Conservation (phyloP, 208 protist species). For the Crithidia sp. region DNA sequence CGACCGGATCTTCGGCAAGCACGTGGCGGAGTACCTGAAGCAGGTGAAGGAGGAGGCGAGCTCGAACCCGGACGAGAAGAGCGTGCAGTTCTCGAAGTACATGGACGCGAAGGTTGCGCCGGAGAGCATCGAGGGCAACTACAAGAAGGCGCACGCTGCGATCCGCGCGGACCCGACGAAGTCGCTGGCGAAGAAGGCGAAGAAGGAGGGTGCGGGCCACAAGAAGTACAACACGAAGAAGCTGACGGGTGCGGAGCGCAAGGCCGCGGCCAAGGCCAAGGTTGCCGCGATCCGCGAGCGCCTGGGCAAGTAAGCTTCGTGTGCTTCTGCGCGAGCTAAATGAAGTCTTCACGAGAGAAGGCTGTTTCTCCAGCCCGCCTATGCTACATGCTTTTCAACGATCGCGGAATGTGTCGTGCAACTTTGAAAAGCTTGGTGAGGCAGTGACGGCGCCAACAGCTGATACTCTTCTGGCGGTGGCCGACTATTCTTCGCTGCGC, state of each 20-base stretch:
- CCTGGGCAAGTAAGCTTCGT: conserved; percentile 37
- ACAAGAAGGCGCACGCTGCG: conserved; percentile 92
- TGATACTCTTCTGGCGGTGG: no score
- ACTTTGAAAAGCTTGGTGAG: no score
- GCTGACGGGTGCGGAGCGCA: conserved; percentile 54
- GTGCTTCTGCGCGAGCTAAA: no score
- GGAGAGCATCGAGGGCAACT: conserved; percentile 95
- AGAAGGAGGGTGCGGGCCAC: conserved; percentile 41
- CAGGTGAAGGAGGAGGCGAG: conserved; percentile 94
- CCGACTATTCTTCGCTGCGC: no score
- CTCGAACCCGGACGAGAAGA: conserved; percentile 87
- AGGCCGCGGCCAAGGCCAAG: conserved; percentile 72
- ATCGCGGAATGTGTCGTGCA: no score
- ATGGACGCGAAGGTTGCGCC: conserved; percentile 92
- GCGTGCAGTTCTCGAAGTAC: conserved; percentile 96
- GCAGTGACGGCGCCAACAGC: no score
- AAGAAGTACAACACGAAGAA: conserved; percentile 67
- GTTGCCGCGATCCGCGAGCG: conserved; percentile 63
- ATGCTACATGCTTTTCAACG: no score
- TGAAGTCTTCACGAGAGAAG: no score
- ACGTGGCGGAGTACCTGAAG: conserved; percentile 99
- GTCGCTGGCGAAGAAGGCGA: conserved; percentile 63
- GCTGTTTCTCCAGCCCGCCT: no score
- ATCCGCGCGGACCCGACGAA: conserved; percentile 95
- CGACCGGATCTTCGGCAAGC: conserved; percentile 97